These are phyloP conservation scores for Bremia lactucae DNA, from an alignment of 352 stramenopile genomes.

Conservation along the genomic window DNA sequence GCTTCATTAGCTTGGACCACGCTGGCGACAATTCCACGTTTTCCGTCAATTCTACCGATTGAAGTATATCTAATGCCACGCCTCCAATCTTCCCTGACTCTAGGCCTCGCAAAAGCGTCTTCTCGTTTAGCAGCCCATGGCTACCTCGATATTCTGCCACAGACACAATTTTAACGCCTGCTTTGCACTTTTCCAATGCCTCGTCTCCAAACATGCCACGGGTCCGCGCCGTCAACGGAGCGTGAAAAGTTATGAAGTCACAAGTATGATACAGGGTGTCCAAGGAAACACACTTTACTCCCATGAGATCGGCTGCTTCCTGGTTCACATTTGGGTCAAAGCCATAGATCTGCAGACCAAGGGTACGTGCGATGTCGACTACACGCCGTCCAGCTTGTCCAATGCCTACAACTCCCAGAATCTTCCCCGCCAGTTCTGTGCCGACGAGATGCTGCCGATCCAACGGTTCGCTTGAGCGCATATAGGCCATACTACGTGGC, in stretches of 20 bases:
- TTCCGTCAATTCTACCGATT: slow-evolving; percentile 13
- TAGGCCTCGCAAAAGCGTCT: slow-evolving; percentile 57
- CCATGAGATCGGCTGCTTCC: slow-evolving; percentile 46
- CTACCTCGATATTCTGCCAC: slow-evolving; percentile 63
- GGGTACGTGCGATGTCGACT: slow-evolving; percentile 59
- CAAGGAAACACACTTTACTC: slow-evolving; percentile 50
- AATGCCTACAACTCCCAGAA: slow-evolving; percentile 59
- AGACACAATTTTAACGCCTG: slow-evolving; percentile 83
- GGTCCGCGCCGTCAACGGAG: slow-evolving; percentile 89
- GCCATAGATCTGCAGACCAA: slow-evolving; percentile 55
- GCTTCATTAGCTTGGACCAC: slow-evolving; percentile 66
- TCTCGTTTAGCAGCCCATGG: slow-evolving; percentile 73
- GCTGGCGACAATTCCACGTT: slow-evolving; percentile 19
- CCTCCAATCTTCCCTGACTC: slow-evolving; percentile 74
- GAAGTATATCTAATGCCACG: slow-evolving; percentile 72
- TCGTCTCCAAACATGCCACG: slow-evolving; percentile 80
- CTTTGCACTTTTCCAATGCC: slow-evolving; percentile 83
- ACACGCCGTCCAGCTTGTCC: slow-evolving; percentile 61
- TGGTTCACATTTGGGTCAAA: slow-evolving; percentile 73
- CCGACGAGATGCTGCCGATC: slow-evolving; percentile 46
- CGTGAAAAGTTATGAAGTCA: slow-evolving; percentile 93
- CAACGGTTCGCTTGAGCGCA: slow-evolving; percentile 16
- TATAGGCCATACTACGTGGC: slow-evolving; percentile 34
- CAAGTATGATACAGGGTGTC: slow-evolving; percentile 53
- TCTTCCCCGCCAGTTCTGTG: slow-evolving; percentile 49